Base-by-base conservation (phyloP, 345 rosid species). In the Linum lewisii region DNA sequence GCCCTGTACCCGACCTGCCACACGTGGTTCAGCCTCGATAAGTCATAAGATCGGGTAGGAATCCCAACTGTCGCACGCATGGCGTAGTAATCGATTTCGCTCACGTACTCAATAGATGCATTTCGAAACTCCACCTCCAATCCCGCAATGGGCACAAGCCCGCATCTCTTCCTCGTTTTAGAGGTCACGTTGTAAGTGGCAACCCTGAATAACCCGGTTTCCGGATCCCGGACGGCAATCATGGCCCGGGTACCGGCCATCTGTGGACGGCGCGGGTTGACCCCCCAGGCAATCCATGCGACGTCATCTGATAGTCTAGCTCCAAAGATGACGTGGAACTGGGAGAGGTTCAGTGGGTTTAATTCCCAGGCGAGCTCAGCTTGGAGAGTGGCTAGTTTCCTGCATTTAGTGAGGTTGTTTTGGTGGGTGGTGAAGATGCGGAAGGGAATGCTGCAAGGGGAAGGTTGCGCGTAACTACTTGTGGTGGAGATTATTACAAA, bases 271-370 rank as follows among this genome's bases (percentile, higher is more conserved):
- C 38, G 7, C 0, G 89, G 89, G 57, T 83, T 83, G 21, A 83
- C 72, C 0, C 89, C 84, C 89, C 89, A 83, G 4, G 81, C 89
- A 4, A 83, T 57, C 89, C 89, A 83, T 20, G 70, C 71, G 8
- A n/a, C 19, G 4, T 58, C 73, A 0, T 53, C 23, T 1, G 53
- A 11, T 2, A 51, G 36, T 54, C 25, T 64, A 0, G 54, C 57
- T 47, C 81, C 82, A 16, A 81, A 59, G 24, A 77, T 15, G 8
- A 83, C 54, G 0, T 75, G 67, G 10, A 81, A 24, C 37, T 15
- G 47, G 1, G 38, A 54, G 6, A 16, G 24, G 23, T 58, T 59
- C 0, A 13, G 23, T 0, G 63, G 42, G 11, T 29, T 0, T 54
- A 57, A 32, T 22, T 54, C 57, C 81, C 79, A 75, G 15, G 59